Base-by-base conservation (phyloP, 257 asterid species). In the Gynochthodes officinalis region DNA sequence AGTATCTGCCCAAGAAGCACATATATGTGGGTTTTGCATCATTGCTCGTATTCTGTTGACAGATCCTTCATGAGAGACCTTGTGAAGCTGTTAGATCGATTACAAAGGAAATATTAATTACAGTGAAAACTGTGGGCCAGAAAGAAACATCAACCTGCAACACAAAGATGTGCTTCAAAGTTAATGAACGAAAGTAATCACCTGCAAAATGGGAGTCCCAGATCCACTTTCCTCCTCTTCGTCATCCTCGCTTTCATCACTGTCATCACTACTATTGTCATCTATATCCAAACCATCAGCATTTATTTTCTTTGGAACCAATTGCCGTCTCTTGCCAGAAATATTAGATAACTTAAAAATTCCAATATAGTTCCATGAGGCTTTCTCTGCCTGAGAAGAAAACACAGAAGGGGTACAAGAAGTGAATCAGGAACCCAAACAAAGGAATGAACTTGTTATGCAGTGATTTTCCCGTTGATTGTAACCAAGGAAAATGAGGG, bases 21-120 rank as follows among this genome's bases (percentile, higher is more conserved):
- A 90, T 65, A 95, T 92, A 81, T 95, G 90, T 43, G 96, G 89
- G 69, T 84, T 82, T 79, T 93, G 98, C 25, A 82, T 79, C 98
- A 92, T 95, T 46, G 96, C 92, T 50, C 96, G 96, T 77, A 95
- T 84, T 73, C 99, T 87, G 77, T 95, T 95, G 50, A 95, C 88
- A 73, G 91, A 81, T 64, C 98, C 99, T 73, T 87, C 87, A 32
- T 95, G 99, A 79, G 57, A 70, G 42, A 92, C 88, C 77, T 88
- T 89, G 35, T 81, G 87, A 18, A 90, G 64, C 98, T 95, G 90
- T 71, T 49, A 49, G 68, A 62, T 33, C 58, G 64, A 83, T 77
- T 49, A 21, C 72, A 79, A 80, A 67, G 65, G 27, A 67, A 23
- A 12, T 33, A 30, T 80, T 62, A 43, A 59, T 64, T 27, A 46